phyloP scores from a whole-genome alignment of 2,329 filamentous ascomycete genomes.

The Pseudogymnoascus sp. region DNA sequence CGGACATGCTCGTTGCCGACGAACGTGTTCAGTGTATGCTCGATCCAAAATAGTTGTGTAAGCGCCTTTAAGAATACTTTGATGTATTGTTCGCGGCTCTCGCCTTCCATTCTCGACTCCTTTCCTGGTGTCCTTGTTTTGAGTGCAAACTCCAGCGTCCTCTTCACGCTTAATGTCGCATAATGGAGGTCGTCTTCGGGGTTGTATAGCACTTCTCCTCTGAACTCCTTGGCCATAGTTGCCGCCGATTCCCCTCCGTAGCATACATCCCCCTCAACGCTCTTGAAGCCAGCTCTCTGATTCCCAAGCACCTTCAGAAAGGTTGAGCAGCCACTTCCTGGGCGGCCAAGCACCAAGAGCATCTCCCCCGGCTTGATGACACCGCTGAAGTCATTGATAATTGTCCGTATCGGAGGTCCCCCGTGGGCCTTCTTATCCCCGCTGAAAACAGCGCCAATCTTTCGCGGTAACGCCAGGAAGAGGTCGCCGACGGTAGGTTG shows the following conservation, averaged over 20 bases:
- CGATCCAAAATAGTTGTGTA: slow-evolving; percentile 63
- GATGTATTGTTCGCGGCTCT: slow-evolving; percentile 50
- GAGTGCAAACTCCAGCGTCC: slow-evolving; percentile 67
- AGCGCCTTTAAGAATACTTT: slow-evolving; percentile 57
- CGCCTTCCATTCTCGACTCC: slow-evolving; percentile 50
- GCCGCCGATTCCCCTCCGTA: slow-evolving; percentile 48
- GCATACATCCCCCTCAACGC: slow-evolving; percentile 32
- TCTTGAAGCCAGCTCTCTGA: slow-evolving; percentile 26
- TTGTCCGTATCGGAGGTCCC: slow-evolving; percentile 10
- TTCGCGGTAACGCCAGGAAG: slow-evolving; percentile 24
- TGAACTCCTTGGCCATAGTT: slow-evolving; percentile 62
- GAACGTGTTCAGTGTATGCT: slow-evolving; percentile 63
- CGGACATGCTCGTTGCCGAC: slow-evolving; percentile 68
- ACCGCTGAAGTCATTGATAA: slow-evolving; percentile 34
- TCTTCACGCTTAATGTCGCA: slow-evolving; percentile 65
- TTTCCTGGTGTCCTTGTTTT: slow-evolving; percentile 60
- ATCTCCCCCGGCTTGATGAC: slow-evolving; percentile 77
- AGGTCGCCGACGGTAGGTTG: slow-evolving; percentile 37
- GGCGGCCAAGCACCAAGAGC: slow-evolving; percentile 35
- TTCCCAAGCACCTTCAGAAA: slow-evolving; percentile 47
- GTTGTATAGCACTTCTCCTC: slow-evolving; percentile 65
- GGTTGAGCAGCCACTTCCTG: slow-evolving; percentile 41
- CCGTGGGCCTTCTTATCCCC: not conserved
- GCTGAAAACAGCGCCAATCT: slow-evolving; percentile 8
- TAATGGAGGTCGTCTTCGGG: slow-evolving; percentile 71